phyloP scores from a whole-genome alignment of 2,329 filamentous ascomycete genomes.

The Fusarium goolgardi region DNA sequence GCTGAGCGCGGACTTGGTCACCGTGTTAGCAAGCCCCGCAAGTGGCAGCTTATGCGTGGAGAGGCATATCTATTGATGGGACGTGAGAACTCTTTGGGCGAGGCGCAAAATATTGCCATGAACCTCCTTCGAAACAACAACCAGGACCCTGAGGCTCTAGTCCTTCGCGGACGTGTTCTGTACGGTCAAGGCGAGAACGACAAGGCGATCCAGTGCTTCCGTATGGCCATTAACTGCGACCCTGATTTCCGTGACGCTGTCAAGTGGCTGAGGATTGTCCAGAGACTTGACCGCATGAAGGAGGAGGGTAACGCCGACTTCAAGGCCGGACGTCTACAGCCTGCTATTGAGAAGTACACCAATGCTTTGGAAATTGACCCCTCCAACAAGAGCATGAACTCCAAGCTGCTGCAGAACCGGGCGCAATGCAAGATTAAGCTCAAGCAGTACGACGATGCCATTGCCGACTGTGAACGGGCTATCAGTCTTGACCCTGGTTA shows the following conservation, averaged over 20 bases:
- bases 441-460: conserved; percentile 84
- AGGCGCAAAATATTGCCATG: conserved; percentile 94
- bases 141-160: conserved; percentile 92
- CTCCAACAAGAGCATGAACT: conserved; percentile 89
- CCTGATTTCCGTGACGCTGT: conserved; percentile 91
- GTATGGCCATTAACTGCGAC: conserved; percentile 88
- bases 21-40: conserved; percentile 83
- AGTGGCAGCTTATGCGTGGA: conserved; percentile 93
- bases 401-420: conserved; percentile 93
- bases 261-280: conserved; percentile 88
- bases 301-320: conserved; percentile 92
- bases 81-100: conserved; percentile 86
- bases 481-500: conserved; percentile 86
- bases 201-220: conserved; percentile 92
- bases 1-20: conserved; percentile 83
- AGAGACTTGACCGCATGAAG: conserved; percentile 93
- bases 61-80: conserved; percentile 95
- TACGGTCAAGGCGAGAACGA: conserved; percentile 95
- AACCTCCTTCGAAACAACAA: conserved; percentile 84
- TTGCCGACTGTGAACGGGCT: conserved; percentile 87
- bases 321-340: conserved; percentile 83
- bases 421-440: conserved; percentile 86
- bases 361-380: conserved; percentile 87
- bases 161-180: conserved; percentile 86
- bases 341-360: conserved; percentile 86